Conservation (phyloP, 768 basidiomycete genomes). For the Xerocomellus amylosporus region DNA sequence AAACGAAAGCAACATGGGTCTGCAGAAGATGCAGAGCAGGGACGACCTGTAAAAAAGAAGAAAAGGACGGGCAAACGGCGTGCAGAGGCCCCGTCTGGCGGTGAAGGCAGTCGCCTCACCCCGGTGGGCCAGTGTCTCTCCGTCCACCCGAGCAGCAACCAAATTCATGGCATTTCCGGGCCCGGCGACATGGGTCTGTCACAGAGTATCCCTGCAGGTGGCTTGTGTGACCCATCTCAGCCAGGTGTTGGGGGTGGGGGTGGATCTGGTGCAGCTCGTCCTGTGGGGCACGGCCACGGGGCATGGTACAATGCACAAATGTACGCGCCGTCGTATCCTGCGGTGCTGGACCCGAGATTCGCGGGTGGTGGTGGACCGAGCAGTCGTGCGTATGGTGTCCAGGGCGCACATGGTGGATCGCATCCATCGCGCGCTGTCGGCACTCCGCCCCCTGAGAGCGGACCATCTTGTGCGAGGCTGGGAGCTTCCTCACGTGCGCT, state of each 20-base stretch:
- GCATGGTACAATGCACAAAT: not conserved
- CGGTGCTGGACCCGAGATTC: constrained; percentile 13
- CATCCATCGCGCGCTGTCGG: not conserved
- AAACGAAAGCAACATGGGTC: constrained; percentile 39
- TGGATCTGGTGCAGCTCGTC: constrained; percentile 20
- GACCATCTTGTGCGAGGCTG: constrained; percentile 1
- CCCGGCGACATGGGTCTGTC: constrained; percentile 18
- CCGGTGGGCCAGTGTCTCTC: not conserved
- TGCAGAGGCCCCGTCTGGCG: constrained; percentile 12
- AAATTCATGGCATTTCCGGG: constrained; percentile 19
- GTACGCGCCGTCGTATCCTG: constrained; percentile 13
- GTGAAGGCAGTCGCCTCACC: constrained; percentile 5
- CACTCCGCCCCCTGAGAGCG: not conserved
- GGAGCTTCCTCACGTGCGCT: not conserved
- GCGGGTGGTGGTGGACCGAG: not conserved
- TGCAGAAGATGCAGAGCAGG: constrained; percentile 14
- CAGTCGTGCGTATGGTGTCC: not conserved
- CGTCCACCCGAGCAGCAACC: constrained; percentile 8
- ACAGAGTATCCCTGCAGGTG: constrained; percentile 8
- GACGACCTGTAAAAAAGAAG: constrained; percentile 25
- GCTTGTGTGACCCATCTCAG: constrained; percentile 20
- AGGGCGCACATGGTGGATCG: not conserved
- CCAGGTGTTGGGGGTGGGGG: constrained; percentile 13
- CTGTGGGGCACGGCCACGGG: not conserved
- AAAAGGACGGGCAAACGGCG: constrained; percentile 31